These are phyloP conservation scores for Picea glauca DNA, from an alignment of 75 land plant species.

Conservation along the genomic window DNA sequence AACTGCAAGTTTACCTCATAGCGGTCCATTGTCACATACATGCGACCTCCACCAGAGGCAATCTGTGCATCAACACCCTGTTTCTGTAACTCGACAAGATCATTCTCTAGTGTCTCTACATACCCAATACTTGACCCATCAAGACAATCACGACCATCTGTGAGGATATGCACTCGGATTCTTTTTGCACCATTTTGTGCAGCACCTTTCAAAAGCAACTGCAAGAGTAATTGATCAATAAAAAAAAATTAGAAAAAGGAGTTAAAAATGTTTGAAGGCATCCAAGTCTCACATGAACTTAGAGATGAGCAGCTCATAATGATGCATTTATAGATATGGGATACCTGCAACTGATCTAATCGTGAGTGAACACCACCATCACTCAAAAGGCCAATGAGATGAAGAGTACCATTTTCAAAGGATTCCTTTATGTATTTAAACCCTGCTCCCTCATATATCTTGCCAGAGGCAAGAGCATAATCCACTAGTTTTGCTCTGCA, in stretches of 20 bases:
- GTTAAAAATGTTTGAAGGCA: neutral
- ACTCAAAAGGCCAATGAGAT: conserved; percentile 92
- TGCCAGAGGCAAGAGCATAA: conserved; percentile 78
- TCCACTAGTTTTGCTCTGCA: conserved; percentile 93
- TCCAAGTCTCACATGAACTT: neutral
- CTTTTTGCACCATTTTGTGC: conserved; percentile 83
- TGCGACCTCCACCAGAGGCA: conserved; percentile 99
- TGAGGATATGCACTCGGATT: conserved; percentile 87
- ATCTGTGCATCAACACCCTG: conserved; percentile 87
- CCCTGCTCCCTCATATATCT: conserved; percentile 83
- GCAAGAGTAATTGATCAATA: conserved; percentile 13
- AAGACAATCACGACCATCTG: conserved; percentile 97
- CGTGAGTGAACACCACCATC: conserved; percentile 99
- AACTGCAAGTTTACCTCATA: conserved; percentile 68
- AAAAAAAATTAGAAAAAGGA: neutral
- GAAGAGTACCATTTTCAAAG: conserved; percentile 76
- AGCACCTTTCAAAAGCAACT: conserved; percentile 87
- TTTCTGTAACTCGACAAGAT: conserved; percentile 56
- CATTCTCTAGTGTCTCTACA: conserved; percentile 81
- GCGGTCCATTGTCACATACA: conserved; percentile 99
- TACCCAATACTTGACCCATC: conserved; percentile 89
- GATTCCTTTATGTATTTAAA: conserved; percentile 79
- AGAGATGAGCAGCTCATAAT: neutral
- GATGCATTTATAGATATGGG: neutral
- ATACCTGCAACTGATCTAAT: conserved; percentile 85